phyloP scores from a whole-genome alignment of 2,329 filamentous ascomycete genomes.

The Knufia fluminis region DNA sequence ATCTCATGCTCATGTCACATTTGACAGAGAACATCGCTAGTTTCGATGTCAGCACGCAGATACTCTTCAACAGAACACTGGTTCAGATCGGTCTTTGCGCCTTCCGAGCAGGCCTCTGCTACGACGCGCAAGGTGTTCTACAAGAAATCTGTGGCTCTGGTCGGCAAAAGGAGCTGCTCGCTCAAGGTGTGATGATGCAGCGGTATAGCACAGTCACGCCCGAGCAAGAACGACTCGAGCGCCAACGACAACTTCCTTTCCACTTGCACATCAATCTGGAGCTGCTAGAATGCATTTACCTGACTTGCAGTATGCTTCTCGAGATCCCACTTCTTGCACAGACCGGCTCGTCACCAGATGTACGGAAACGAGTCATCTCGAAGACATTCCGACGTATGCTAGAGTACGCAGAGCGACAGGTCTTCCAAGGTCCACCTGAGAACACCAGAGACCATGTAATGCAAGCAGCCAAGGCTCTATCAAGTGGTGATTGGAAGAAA shows the following conservation, averaged over 20 bases:
- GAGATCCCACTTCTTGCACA: slow-evolving; percentile 96
- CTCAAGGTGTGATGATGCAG: slow-evolving; percentile 97
- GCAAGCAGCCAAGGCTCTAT: slow-evolving; percentile 95
- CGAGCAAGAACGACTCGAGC: slow-evolving; percentile 94
- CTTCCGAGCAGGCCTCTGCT: slow-evolving; percentile 92
- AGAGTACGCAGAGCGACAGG: slow-evolving; percentile 98
- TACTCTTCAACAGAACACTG: slow-evolving; percentile 95
- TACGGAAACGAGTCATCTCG: slow-evolving; percentile 96
- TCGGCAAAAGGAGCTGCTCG: slow-evolving; percentile 92
- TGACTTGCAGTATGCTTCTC: slow-evolving; percentile 97
- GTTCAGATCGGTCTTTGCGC: slow-evolving; percentile 97
- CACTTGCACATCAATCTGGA: slow-evolving; percentile 99
- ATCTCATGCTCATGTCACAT: slow-evolving; percentile 99
- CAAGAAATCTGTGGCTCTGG: slow-evolving; percentile 98
- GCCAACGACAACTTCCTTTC: slow-evolving; percentile 95
- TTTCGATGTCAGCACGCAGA: slow-evolving; percentile 95
- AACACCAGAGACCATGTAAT: slow-evolving; percentile 99
- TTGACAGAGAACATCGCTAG: slow-evolving; percentile 93
- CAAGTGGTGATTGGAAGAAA: slow-evolving; percentile 98
- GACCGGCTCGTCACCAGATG: slow-evolving; percentile 89
- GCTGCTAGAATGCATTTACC: slow-evolving; percentile 93
- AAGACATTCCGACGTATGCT: slow-evolving; percentile 99
- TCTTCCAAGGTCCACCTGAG: slow-evolving; percentile 96
- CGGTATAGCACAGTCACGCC: slow-evolving; percentile 92
- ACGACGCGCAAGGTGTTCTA: slow-evolving; percentile 93